A percentile compares a stretch with the other conserved stretches of the same genome.
phyloP scores from a whole-genome alignment of 805 yeast genomes.

The Teunomyces funiuensis region DNA sequence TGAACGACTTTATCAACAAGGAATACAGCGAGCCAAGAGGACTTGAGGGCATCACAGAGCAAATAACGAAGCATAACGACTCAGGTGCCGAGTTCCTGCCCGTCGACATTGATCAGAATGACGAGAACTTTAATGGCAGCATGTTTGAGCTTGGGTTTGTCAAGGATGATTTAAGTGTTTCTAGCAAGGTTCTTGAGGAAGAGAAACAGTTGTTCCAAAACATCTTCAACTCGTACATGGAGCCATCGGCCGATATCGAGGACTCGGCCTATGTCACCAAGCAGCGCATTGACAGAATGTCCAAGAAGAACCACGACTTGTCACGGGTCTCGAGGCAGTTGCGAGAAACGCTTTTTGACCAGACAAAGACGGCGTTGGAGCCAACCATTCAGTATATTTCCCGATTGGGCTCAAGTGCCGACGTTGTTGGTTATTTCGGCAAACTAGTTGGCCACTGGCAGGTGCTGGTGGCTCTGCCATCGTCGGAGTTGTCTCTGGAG shows the following conservation, averaged over 20 bases:
- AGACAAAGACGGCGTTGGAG: slow-evolving; percentile 17
- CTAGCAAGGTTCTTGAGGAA: slow-evolving; percentile 15
- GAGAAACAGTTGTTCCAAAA: slow-evolving; percentile 24
- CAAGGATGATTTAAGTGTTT: neutral
- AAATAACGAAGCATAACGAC: neutral
- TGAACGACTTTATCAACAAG: slow-evolving; percentile 12
- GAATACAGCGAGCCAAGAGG: slow-evolving; percentile 6
- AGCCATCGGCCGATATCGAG: slow-evolving; percentile 12
- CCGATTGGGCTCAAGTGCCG: slow-evolving; percentile 11
- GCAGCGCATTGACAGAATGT: slow-evolving; percentile 3
- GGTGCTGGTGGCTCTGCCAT: slow-evolving; percentile 7
- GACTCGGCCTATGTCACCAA: slow-evolving; percentile 9
- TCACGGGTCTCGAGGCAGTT: slow-evolving; percentile 12
- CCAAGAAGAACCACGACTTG: slow-evolving; percentile 6
- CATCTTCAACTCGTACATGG: slow-evolving; percentile 25
- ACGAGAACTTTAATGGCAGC: slow-evolving; percentile 11
- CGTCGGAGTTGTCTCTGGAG: slow-evolving; percentile 8
- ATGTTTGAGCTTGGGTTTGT: slow-evolving; percentile 10
- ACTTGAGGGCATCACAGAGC: neutral
- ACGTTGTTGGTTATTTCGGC: slow-evolving; percentile 18
- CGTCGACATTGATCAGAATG: slow-evolving; percentile 13
- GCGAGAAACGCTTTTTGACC: slow-evolving; percentile 16
- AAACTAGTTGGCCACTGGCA: slow-evolving; percentile 14
- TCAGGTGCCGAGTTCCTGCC: slow-evolving; percentile 9
- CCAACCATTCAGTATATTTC: slow-evolving; percentile 24